Percentiles rank a stretch among this genome's conserved stretches.
These are phyloP conservation scores for Ascochyta lentis DNA, from an alignment of 2,329 filamentous ascomycete species.

Conservation along the genomic window DNA sequence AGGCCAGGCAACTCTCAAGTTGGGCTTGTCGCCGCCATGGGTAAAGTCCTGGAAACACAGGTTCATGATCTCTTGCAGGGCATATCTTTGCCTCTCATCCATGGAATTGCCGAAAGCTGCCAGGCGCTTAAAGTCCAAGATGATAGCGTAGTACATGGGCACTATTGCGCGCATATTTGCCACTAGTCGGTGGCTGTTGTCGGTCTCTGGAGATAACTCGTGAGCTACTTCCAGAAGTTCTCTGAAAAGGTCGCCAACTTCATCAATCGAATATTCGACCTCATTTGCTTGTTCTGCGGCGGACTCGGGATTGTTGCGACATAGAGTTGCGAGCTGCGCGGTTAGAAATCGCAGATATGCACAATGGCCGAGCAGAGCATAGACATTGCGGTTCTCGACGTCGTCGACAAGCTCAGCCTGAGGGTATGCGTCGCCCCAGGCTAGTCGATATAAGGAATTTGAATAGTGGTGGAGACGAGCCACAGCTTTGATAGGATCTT, in stretches of 20 bases:
- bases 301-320: slow-evolving; percentile 13
- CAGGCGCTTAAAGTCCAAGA: slow-evolving; percentile 41
- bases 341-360: slow-evolving; percentile 43
- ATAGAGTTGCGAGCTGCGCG: slow-evolving; percentile 35
- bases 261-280: slow-evolving; percentile 21
- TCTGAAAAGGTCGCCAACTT: slow-evolving; percentile 24
- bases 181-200: slow-evolving; percentile 38
- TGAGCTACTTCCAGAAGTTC: slow-evolving; percentile 24
- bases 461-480: slow-evolving; percentile 44
- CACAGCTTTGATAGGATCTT: slow-evolving; percentile 24
- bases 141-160: slow-evolving; percentile 45
- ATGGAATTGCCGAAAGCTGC: slow-evolving; percentile 17
- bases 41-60: slow-evolving; percentile 45
- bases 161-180: slow-evolving; percentile 48
- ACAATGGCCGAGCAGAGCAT: slow-evolving; percentile 38
- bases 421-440: slow-evolving; percentile 46
- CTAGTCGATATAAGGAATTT: slow-evolving; percentile 42
- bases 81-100: slow-evolving; percentile 13
- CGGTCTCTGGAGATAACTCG: slow-evolving; percentile 18
- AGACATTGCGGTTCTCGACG: slow-evolving; percentile 46
- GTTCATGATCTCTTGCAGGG: slow-evolving; percentile 36
- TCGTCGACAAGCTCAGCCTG: slow-evolving; percentile 47
- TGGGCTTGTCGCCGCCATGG: slow-evolving; percentile 42
- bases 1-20: slow-evolving; percentile 45
- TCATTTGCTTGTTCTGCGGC: slow-evolving; percentile 15